Evolutionary conservation across 352 stramenopile genomes (phyloP), one percentile per base, ranked within the genome.

Genomic region (Phytophthora pistaciae): DNA sequence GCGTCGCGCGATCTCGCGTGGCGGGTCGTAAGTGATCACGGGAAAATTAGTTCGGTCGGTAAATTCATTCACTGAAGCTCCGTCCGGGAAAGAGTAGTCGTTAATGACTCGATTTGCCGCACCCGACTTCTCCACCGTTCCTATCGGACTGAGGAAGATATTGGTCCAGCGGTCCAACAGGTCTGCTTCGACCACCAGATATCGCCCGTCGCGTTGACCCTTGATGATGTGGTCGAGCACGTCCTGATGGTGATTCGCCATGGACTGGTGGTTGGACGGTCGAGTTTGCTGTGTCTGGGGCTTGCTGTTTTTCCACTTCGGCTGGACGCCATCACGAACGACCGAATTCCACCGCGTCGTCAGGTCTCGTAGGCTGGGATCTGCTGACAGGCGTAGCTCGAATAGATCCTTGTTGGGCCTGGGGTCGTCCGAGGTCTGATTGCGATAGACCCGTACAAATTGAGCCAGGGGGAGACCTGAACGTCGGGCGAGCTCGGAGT

Each of bases 351-450:
- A 71, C 2, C n/a, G 49, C 10, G 16, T 3, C 1, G 23, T 52
- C 3, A 56, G 6, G 0, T 21, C 5, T 3, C 18, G 54, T 3
- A 63, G 16, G 0, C 11, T 4, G 1, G 42, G 18, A 18, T 63
- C 42, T 3, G 14, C 4, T 16, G 53, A 42, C 0, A 44, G n/a
- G 14, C 25, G 48, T 0, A 61, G 23, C 13, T 71, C 49, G n/a
- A 66, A 62, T 2, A 71, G 27, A 33, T 66, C 38, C 25, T 71
- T 71, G 25, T 66, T 71, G 2, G 64, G 56, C 18, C 49, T 44
- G 1, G 36, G 4, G 48, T 66, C 56, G 2, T 3, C 1, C 0
- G 18, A 9, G 42, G 27, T 42, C 31, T 71, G 56, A 36, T 29
- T 21, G 6, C 64, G 36, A 46, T 49, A 71, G 0, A 60, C 6